Conservation (phyloP, 768 basidiomycete species). For the Filobasidium floriforme region DNA sequence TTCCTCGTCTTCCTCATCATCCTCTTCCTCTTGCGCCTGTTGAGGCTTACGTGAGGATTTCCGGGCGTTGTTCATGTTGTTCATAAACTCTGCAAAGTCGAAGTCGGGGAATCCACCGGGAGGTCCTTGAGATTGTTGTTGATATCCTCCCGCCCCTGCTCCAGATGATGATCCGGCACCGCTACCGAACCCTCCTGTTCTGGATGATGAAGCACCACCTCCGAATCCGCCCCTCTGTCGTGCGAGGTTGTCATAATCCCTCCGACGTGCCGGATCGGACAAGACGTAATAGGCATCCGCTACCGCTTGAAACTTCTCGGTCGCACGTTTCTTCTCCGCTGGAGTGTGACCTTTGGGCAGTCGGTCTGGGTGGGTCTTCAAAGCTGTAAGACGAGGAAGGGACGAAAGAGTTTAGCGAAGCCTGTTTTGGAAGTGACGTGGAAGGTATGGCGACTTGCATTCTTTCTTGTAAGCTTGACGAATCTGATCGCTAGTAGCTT, state of each 20-base stretch:
- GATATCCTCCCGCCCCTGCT: background rate
- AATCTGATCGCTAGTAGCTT: slow-evolving; percentile 32
- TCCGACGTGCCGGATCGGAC: slow-evolving; percentile 57
- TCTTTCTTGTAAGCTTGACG: slow-evolving; percentile 41
- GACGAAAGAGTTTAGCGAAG: background rate
- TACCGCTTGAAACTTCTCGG: slow-evolving; percentile 73
- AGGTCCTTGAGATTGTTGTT: background rate
- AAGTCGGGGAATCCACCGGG: slow-evolving; percentile 38
- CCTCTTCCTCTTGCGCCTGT: slow-evolving; percentile 8
- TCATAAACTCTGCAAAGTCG: slow-evolving; percentile 29
- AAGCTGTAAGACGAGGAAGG: slow-evolving; percentile 11
- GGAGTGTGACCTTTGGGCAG: slow-evolving; percentile 58
- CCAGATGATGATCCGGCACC: no score
- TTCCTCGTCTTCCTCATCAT: slow-evolving; percentile 14
- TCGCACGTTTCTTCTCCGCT: slow-evolving; percentile 64
- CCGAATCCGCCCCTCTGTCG: slow-evolving; percentile 16
- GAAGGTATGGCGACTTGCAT: slow-evolving; percentile 15
- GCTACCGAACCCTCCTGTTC: no score
- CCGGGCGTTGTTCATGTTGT: slow-evolving; percentile 9
- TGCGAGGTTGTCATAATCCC: slow-evolving; percentile 46
- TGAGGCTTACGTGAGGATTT: background rate
- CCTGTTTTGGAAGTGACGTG: background rate
- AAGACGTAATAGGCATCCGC: slow-evolving; percentile 93
- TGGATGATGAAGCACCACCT: background rate
- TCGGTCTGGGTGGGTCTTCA: slow-evolving; percentile 83